Evolutionary conservation across 2,329 filamentous ascomycete genomes (phyloP).

Genomic region (Aspergillus novofumigatus): DNA sequence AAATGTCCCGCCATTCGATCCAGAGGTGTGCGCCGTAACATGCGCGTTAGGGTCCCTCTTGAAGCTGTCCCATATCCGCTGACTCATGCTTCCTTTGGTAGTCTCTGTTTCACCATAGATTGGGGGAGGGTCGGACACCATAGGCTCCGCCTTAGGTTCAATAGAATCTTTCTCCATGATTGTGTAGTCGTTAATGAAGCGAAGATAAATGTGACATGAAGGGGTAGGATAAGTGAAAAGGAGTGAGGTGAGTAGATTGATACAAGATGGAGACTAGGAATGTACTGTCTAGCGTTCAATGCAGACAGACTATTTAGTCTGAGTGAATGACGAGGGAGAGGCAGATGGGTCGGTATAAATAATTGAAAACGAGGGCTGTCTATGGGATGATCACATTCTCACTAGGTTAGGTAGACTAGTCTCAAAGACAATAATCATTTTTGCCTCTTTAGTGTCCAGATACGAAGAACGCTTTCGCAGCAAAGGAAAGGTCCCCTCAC

Average conservation of each 20-base stretch:
- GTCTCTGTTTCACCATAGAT: constrained; percentile 28
- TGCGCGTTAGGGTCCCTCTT: constrained; percentile 43
- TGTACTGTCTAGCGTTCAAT: neutral
- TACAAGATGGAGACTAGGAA: neutral
- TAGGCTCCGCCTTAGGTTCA: constrained; percentile 22
- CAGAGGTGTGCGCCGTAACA: constrained; percentile 32
- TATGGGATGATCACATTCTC: neutral
- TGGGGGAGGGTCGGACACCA: constrained; percentile 22
- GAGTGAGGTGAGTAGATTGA: neutral
- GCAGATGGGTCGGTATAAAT: neutral
- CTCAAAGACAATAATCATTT: neutral
- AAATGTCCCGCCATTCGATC: constrained; percentile 53
- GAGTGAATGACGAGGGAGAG: neutral
- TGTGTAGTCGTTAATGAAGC: neutral
- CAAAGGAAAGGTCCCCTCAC: neutral
- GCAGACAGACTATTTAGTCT: neutral
- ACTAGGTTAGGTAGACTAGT: neutral
- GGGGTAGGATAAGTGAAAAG: neutral
- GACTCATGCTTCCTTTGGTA: constrained; percentile 19
- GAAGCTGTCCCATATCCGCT: constrained; percentile 40
- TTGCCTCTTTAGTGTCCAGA: neutral
- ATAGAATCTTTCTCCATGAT: constrained; percentile 32
- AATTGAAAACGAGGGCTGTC: neutral
- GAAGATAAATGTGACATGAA: neutral
- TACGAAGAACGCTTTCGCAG: neutral